Base-by-base conservation (phyloP, 352 stramenopile species). In the Globisporangium parvum region DNA sequence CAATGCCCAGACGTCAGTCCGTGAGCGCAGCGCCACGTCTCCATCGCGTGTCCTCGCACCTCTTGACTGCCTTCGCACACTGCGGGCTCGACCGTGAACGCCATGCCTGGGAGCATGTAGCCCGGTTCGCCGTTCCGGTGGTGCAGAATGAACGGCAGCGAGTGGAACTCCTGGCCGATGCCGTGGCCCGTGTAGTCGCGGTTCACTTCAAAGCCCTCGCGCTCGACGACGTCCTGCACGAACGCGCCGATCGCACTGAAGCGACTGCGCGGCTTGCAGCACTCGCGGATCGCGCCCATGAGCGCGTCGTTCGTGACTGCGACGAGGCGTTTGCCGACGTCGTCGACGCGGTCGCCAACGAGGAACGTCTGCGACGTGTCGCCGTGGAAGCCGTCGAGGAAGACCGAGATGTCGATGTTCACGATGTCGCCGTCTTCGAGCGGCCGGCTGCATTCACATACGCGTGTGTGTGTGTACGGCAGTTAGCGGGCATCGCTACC, bases 1-100 rank as follows among this genome's bases (percentile, higher is more conserved):
- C 42, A 44, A 24, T 12, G 9, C n/a, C 26, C n/a, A 15, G 4
- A n/a, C 11, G 37, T 42, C 14, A 44, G 39, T 44, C 28, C 33
- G 18, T n/a, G 3, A 14, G 47, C 47, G 33, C n/a, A 21, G 46
- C 57, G 15, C 31, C 23, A 37, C 1, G 14, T 21, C 45, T 35
- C 23, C 4, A 39, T n/a, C 47, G 14, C 35, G 21, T n/a, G 18
- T 31, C 26, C 26, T 31, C 26, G 26, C 55, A 93, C 83, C 75
- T 98, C 80, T 2, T 75, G 70, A 49, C 66, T 85, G 47, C 88
- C 88, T 69, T 99, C 92, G 12, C 86, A 97, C 33, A 99, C 75
- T 57, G 98, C 98, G 2, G 97, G 96, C 76, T 99, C 97, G 62
- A 99, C 98, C 0, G 97, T 99, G 77, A 99, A 99, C 23, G 98